Base-by-base conservation (phyloP, 495 filamentous ascomycete genomes). In the Amniculicola lignicola region DNA sequence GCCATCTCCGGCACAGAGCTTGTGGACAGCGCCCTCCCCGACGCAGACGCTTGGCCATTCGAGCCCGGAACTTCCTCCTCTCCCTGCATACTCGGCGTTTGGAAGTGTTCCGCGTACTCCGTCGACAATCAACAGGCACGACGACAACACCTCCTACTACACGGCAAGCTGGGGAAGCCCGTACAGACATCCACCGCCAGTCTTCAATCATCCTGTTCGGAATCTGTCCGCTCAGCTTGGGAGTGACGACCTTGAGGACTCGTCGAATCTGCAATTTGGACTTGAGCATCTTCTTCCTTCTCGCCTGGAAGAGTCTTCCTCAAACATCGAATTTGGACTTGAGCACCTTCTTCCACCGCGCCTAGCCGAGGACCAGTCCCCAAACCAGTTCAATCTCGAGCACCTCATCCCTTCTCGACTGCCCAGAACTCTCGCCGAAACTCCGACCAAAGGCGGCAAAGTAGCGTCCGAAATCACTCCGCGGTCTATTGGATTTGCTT, bases 131-230 rank as follows among this genome's bases (percentile, higher is more conserved):
- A 53, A 56, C 9, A 41, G 42, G 12, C 55, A 58, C 36, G 59
- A 50, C 18, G 59, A 66, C 25, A 67, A 40, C 40, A 44, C 50
- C 2, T 36, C 52, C 19, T 72, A 71, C 64, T 71, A 68, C 53
- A 73, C 70, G 12, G 71, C 71, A 3, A 69, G 63, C 48, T 73
- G 71, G 69, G 71, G 69, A 24, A 69, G 66, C n/a, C 70, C 69
- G 19, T 72, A 72, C 55, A 48, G 66, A 28, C 42, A 48, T 7
- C 69, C 69, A 1, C 48, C 64, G 3, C 67, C 67, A 1, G 27
- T 39, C 10, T 67, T 50, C 61, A 63, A 54, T 44, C 44, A 19
- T n/a, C n/a, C n/a, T 33, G 53, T 29, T 37, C 58, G 51, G 23
- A 9, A 29, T 12, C 28, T 16, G 5, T 55, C 58, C 24, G 46